Evolutionary conservation across 73 alveolate species (phyloP), one percentile per base, ranked within the genome.

Genomic region (Paramecium tetraurelia): DNA sequence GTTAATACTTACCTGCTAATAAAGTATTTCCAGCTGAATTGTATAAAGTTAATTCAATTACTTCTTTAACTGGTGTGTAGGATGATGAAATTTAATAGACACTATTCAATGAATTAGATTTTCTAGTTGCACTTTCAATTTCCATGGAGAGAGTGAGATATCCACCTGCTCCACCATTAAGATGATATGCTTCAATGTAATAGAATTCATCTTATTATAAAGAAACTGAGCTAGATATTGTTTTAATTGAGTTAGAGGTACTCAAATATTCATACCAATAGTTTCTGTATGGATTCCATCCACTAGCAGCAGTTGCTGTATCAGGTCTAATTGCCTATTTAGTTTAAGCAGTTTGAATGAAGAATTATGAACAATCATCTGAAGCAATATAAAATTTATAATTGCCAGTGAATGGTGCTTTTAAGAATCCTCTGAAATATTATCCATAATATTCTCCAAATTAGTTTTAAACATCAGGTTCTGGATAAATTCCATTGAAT

Each of bases 361-460:
- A 80, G 33, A 80, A 22, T 46, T 41, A 16, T 2, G 90, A 5
- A 20, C 90, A 80, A 80, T 40, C 70, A 41, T 40, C 90, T 3
- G 86, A 72, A 5, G 90, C 75, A 9, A 80, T 16, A 46, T 80
- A 80, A 24, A 80, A 80, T 44, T 16, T 80, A n/a, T 80, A 46
- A 21, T 80, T 80, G 43, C 90, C 90, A 22, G 90, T 80, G 16
- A 44, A 7, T 43, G 70, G 72, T n/a, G 90, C 90, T 57, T 80
- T 80, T 9, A 41, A 44, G 50, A 41, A 80, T 5, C 90, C 90
- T 80, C 90, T 80, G 12, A 31, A 80, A 46, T 80, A 80, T 63
- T 80, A 59, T 24, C 76, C 70, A 46, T 46, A 41, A 46, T 80
- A 18, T 80, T 35, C 59, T 35, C 87, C 87, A 24, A 80, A 48